phyloP scores from a whole-genome alignment of 1,284 basidiomycete species.

The Marasmius tenuissimus region DNA sequence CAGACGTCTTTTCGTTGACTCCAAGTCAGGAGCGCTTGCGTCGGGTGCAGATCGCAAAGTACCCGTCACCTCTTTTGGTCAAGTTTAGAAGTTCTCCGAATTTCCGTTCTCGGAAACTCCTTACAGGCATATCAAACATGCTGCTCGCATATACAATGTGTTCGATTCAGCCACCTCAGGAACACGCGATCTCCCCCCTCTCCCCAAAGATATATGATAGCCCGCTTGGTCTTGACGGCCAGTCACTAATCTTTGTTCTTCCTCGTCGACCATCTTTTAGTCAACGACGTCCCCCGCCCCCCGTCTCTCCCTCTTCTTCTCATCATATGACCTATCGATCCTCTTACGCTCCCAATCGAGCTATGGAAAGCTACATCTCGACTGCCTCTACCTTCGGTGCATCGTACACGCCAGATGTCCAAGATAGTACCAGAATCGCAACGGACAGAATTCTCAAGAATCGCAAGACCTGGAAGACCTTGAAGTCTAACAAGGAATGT shows the following conservation, averaged over 20 bases:
- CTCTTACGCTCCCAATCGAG: background rate
- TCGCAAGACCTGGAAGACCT: conserved; percentile 56
- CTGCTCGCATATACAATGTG: background rate
- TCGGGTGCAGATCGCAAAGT: background rate
- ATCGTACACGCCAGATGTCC: background rate
- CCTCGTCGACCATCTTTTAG: background rate
- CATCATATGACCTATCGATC: background rate
- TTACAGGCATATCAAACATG: background rate
- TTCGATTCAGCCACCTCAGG: background rate
- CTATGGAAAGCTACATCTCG: background rate
- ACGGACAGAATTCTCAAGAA: conserved; percentile 42
- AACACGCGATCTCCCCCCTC: background rate
- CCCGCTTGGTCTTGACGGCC: background rate
- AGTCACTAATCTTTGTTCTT: background rate
- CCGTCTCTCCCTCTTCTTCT: background rate
- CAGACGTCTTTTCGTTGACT: background rate
- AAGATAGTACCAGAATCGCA: background rate
- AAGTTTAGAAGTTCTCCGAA: background rate
- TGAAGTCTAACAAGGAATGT: conserved; percentile 50
- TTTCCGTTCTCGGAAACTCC: background rate
- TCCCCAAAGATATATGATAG: background rate
- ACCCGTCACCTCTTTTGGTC: background rate
- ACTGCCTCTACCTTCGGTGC: background rate
- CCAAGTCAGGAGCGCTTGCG: background rate
- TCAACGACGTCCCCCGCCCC: no score